Base-by-base conservation (phyloP, 1,284 basidiomycete genomes). In the Sporisorium graminicola region DNA sequence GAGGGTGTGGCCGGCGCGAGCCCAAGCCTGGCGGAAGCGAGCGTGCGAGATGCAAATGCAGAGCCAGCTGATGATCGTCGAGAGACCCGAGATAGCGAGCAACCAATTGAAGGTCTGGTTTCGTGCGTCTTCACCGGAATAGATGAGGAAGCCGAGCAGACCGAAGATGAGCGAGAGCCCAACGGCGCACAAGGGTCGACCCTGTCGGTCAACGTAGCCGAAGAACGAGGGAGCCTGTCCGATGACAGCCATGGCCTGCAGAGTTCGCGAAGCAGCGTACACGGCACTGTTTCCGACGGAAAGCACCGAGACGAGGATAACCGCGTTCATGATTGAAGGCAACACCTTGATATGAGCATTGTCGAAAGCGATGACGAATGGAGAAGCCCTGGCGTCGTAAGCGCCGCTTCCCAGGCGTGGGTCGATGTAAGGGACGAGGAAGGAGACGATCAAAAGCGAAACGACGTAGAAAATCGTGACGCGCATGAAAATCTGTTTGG, bases 21-120 rank as follows among this genome's bases (percentile, higher is more conserved):
- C 82, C 88, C 88, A 89, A 1, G 88, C 88, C 44, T 61, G 52
- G 72, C 90, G 90, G 89, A 93, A 94, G 85, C 88, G 87, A 58
- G 88, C 87, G 79, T 85, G 78, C 27, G 71, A 77, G 10, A 74
- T 64, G 58, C 77, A 83, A 56, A 80, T 70, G 49, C 73, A 78
- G 33, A 77, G 70, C 80, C 79, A 89, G 47, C 88, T 87, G 86
- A 89, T 87, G 68, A 89, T 86, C 22, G 87, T 87, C 12, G 87
- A 87, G 4, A 89, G 86, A 82, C 88, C 88, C 33, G 87, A 87
- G 16, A 89, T 80, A 46, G 87, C 88, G 20, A 88, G 78, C 10
- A 89, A 82, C 88, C 88, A 88, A 79, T 79, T 77, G 75, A 87
- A 88, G 65, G 86, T 84, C 42, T 66, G 63, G 70, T 59, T 67